Evolutionary conservation across 1,139 yeast genomes (phyloP).

Genomic region (Sugiyamaella pinicola): DNA sequence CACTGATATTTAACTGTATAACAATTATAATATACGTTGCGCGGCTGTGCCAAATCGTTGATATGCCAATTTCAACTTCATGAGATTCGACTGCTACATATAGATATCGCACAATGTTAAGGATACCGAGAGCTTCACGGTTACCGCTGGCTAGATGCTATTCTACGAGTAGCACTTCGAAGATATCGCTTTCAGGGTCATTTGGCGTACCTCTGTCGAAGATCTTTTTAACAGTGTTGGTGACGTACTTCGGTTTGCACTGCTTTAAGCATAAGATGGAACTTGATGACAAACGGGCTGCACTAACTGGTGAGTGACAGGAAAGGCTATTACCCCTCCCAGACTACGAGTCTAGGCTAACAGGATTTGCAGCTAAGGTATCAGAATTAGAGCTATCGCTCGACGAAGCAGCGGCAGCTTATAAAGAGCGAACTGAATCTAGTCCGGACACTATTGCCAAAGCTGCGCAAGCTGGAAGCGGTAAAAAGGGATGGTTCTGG

Average conservation of each 20-base stretch:
- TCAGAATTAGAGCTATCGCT: not conserved
- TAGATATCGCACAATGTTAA: not conserved
- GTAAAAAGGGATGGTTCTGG: constrained; percentile 10
- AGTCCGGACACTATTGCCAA: not conserved
- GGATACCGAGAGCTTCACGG: not conserved
- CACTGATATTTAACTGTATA: constrained; percentile 1
- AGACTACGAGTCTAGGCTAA: constrained; percentile 14
- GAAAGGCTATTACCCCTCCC: constrained; percentile 1
- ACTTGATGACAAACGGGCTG: constrained; percentile 21
- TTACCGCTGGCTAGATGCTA: not conserved
- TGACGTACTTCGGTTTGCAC: constrained; percentile 32
- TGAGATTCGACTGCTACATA: not conserved
- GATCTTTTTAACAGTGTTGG: constrained; percentile 27
- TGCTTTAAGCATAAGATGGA: constrained; percentile 30
- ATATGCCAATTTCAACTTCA: not conserved
- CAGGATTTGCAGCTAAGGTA: not conserved
- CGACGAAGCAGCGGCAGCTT: constrained; percentile 9
- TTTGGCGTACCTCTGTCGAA: constrained; percentile 27
- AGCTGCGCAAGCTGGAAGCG: not conserved
- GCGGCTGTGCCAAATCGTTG: not conserved
- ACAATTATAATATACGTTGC: not conserved
- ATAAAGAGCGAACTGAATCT: not conserved
- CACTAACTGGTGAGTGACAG: constrained; percentile 22
- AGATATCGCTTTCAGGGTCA: not conserved
- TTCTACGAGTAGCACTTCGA: not conserved